A percentile compares a stretch with the other conserved stretches of the same genome.
phyloP scores from a whole-genome alignment of 306 rosid genomes.

The Hippophae gyantsensis region DNA sequence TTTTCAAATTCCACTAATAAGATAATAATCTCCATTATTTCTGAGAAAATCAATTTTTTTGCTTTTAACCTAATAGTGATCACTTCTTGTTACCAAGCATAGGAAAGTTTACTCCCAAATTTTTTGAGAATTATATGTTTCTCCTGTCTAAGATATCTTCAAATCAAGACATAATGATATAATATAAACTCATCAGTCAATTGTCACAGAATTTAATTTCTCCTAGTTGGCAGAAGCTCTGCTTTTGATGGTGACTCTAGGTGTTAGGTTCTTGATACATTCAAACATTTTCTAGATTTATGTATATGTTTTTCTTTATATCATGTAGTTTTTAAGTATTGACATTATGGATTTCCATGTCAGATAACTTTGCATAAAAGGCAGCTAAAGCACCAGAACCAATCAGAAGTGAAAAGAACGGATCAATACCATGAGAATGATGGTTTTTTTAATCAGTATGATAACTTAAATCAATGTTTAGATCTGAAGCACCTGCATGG shows the following conservation, averaged over 20 bases:
- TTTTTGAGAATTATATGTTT: too few species aligned
- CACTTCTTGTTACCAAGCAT: too few species aligned
- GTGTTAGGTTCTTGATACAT: neutral
- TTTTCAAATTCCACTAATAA: too few species aligned
- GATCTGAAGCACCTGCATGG: constrained; percentile 26
- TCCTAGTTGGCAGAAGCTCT: neutral
- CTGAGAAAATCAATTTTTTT: too few species aligned
- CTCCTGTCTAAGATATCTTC: too few species aligned
- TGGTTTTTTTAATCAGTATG: constrained; percentile 21
- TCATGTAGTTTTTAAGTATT: neutral
- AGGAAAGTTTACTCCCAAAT: too few species aligned
- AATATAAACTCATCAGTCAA: neutral
- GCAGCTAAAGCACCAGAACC: constrained; percentile 22
- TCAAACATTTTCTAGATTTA: neutral
- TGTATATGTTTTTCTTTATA: neutral
- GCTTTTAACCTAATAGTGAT: too few species aligned
- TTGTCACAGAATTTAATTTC: neutral
- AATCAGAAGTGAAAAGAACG: constrained; percentile 27
- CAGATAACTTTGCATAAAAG: constrained; percentile 28
- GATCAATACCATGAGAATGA: constrained; percentile 28
- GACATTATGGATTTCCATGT: constrained; percentile 13
- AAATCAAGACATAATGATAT: too few species aligned
- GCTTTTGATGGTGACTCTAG: neutral
- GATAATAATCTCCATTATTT: too few species aligned
- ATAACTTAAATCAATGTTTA: constrained; percentile 18